Base-by-base conservation (phyloP, 129 eudicot species). In the Flaveria brownii region DNA sequence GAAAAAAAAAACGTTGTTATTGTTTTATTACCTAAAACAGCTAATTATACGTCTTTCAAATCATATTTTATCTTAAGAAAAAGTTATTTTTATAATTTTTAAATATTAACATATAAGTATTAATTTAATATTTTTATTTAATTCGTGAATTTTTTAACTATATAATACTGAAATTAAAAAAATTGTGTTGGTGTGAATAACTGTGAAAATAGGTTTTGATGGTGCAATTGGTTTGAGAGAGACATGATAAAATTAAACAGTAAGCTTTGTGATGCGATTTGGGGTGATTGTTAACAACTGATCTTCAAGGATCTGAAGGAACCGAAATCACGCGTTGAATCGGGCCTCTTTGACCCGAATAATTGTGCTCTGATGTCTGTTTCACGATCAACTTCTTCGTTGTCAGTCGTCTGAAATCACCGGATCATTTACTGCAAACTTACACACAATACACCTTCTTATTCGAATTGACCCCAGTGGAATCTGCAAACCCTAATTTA, bases 401-500 rank as follows among this genome's bases (percentile, higher is more conserved):
- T 20, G 30, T 59, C 78, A 62, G 47, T 75, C 49, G n/a, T 33
- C 17, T 75, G 70, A 43, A 60, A 74, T 25, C 17, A 46, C 61
- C 15, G 23, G 69, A 57, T 43, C 28, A 61, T 16, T 70, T 23
- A 8, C 60, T 61, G 70, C 70, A 17, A 39, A 57, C 15, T 71
- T 5, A 26, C 46, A 50, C 61, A 70, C 75, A 23, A 12, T 15
- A 50, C 61, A 17, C n/a, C 4, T 14, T n/a, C 30, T 11, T 71
- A 45, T 45, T 71, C 46, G n/a, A 71, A 26, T 28, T 6, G 10
- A 54, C 1, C 18, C 45, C 3, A 55, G 33, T 55, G 41, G 28
- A 74, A 45, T 75, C 79, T 39, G 54, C 63, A 76, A 76, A 33
- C 74, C 80, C 80, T 77, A 76, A 59, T 74, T 57, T 76, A 63